Percentiles rank a stretch among this genome's conserved stretches.
These are phyloP conservation scores for Pichiaceae sp. DNA, from an alignment of 1,139 yeast species.

Conservation along the genomic window DNA sequence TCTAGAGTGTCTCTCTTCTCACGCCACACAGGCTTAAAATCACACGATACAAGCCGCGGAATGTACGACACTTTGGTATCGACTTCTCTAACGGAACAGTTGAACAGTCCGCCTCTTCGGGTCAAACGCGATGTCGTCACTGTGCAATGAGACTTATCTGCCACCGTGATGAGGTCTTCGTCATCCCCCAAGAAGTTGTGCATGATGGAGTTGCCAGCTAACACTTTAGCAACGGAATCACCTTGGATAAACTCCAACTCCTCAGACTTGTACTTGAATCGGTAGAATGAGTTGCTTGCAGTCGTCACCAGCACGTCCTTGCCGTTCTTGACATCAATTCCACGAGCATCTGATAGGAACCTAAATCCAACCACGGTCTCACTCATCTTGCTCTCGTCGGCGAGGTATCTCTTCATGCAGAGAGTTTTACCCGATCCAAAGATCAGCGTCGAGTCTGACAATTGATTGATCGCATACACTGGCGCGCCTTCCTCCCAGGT, in stretches of 20 bases:
- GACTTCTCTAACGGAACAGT: slow-evolving; percentile 4
- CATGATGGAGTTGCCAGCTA: slow-evolving; percentile 31
- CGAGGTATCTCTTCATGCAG: slow-evolving; percentile 32
- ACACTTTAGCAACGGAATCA: slow-evolving; percentile 32
- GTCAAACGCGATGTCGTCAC: slow-evolving; percentile 20
- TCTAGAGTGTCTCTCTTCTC: slow-evolving; percentile 7
- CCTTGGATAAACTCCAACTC: slow-evolving; percentile 16
- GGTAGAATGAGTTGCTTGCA: slow-evolving; percentile 32
- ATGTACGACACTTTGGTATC: slow-evolving; percentile 29
- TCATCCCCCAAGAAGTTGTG: slow-evolving; percentile 7
- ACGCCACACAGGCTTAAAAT: slow-evolving; percentile 31
- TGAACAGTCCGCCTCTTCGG: slow-evolving; percentile 1
- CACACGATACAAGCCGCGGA: slow-evolving; percentile 32
- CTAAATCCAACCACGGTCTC: slow-evolving; percentile 21
- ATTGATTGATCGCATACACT: slow-evolving; percentile 31
- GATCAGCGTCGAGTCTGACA: slow-evolving; percentile 14
- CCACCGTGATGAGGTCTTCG: slow-evolving; percentile 14
- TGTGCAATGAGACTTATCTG: slow-evolving; percentile 37
- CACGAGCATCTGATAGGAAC: slow-evolving; percentile 32
- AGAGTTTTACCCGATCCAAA: slow-evolving; percentile 28
- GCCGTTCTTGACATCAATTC: slow-evolving; percentile 23
- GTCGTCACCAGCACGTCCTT: slow-evolving; percentile 29
- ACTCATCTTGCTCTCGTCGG: slow-evolving; percentile 29
- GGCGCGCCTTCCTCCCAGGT: slow-evolving; percentile 32
- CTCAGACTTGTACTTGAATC: slow-evolving; percentile 19